Conservation (phyloP, 768 basidiomycete species). For the Nevesoporus exiguus region DNA sequence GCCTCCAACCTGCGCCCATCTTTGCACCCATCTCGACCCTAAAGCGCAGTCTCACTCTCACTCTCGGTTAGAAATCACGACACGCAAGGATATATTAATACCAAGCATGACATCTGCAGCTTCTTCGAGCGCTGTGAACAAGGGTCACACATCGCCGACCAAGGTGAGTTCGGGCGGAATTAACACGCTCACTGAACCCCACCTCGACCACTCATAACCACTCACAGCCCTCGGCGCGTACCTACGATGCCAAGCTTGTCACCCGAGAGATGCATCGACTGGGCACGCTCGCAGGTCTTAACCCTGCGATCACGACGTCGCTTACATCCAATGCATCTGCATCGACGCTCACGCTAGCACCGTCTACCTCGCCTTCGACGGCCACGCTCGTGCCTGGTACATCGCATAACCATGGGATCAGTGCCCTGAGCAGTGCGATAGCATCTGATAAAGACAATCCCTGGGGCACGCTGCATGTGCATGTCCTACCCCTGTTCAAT, state of each 20-base stretch:
- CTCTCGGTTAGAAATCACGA: slow-evolving; percentile 36
- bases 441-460: slow-evolving; percentile 57
- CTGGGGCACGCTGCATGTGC: slow-evolving; percentile 81
- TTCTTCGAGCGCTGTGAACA: slow-evolving; percentile 26
- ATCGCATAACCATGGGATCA: slow-evolving; percentile 32
- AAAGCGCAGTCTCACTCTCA: slow-evolving; percentile 38
- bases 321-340: slow-evolving; percentile 46
- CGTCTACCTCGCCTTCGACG: slow-evolving; percentile 38
- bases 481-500: slow-evolving; percentile 89
- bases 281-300: slow-evolving; percentile 55
- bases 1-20: slow-evolving; percentile 6
- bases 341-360: slow-evolving; percentile 41
- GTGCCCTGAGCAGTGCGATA: slow-evolving; percentile 17
- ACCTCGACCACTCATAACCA: slow-evolving; percentile 8
- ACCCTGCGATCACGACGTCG: slow-evolving; percentile 39
- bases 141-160: slow-evolving; percentile 32
- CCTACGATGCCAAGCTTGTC: slow-evolving; percentile 78
- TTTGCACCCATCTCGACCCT: slow-evolving; percentile 26
- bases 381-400: slow-evolving; percentile 28
- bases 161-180: slow-evolving; percentile 31
- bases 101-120: slow-evolving; percentile 27
- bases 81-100: slow-evolving; percentile 13
- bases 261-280: slow-evolving; percentile 84
- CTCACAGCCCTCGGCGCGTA: slow-evolving; percentile 57
- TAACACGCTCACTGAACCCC: slow-evolving; percentile 2